These are phyloP conservation scores for Gautieria morchelliformis DNA, from an alignment of 768 basidiomycete species.

Conservation along the genomic window DNA sequence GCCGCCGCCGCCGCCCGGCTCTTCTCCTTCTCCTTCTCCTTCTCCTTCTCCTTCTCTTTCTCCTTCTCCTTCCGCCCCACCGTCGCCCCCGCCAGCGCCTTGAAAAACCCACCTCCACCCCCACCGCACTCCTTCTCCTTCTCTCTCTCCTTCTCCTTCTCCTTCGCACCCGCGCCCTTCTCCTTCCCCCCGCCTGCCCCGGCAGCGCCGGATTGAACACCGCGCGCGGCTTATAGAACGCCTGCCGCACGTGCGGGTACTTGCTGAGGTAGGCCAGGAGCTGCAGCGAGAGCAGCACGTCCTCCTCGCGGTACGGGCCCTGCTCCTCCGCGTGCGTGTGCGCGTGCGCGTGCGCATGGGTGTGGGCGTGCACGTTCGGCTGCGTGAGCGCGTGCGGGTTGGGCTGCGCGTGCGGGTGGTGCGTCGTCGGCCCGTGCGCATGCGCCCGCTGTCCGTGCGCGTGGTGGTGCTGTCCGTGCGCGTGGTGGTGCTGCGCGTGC, in stretches of 20 bases:
- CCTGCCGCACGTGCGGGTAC: conserved; percentile 93
- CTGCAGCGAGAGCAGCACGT: conserved; percentile 83
- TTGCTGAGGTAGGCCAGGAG: conserved; percentile 94
- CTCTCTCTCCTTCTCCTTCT: too few species aligned
- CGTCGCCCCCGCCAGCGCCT: background rate
- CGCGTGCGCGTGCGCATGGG: too few species aligned
- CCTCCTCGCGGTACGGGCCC: conserved; percentile 88
- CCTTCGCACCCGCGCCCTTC: too few species aligned
- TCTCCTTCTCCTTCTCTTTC: too few species aligned
- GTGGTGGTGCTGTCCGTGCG: background rate
- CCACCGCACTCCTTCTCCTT: background rate
- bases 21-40: too few species aligned
- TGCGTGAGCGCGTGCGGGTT: too few species aligned
- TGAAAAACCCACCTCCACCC: background rate
- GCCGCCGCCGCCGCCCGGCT: too few species aligned
- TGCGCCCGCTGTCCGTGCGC: too few species aligned
- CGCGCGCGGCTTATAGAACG: conserved; percentile 87
- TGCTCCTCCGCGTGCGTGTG: conserved; percentile 21
- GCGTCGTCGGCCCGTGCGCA: too few species aligned
- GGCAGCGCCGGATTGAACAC: conserved; percentile 64
- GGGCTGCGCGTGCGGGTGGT: too few species aligned
- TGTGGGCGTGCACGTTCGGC: too few species aligned
- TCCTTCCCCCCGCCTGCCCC: too few species aligned
- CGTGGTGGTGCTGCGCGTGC: background rate
- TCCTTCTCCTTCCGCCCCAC: conserved; percentile 12